phyloP scores from a whole-genome alignment of 768 basidiomycete genomes.

The Strobilomyces dryophilus region DNA sequence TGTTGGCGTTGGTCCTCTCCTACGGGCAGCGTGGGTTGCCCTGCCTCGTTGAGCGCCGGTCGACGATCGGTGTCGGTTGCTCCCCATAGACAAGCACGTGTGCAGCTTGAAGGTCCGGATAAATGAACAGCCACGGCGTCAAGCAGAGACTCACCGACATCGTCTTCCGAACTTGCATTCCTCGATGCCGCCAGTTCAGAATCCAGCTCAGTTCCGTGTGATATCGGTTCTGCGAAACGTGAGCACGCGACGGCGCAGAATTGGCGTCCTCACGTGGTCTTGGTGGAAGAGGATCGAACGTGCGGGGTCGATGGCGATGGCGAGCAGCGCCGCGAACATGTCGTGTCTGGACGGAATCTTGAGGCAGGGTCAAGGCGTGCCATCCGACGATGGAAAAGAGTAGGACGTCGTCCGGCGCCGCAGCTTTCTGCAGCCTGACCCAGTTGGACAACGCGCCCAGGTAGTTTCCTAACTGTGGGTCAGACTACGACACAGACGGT shows the following conservation, averaged over 20 bases:
- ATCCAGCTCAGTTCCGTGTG: too few species aligned
- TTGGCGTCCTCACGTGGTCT: too few species aligned
- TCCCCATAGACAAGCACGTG: slow-evolving; percentile 40
- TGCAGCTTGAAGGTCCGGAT: slow-evolving; percentile 91
- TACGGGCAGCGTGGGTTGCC: slow-evolving; percentile 90
- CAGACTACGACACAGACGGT: too few species aligned
- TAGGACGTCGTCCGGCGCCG: slow-evolving; percentile 55
- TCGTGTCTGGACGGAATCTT: slow-evolving; percentile 70
- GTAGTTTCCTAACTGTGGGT: slow-evolving; percentile 81
- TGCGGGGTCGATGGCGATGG: slow-evolving; percentile 79
- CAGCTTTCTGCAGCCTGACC: slow-evolving; percentile 71
- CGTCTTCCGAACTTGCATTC: slow-evolving; percentile 70
- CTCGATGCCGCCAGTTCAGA: slow-evolving; percentile 53
- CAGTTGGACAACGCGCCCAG: slow-evolving; percentile 88
- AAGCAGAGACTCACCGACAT: slow-evolving; percentile 76
- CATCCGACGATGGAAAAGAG: slow-evolving; percentile 90
- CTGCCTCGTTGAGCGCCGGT: slow-evolving; percentile 33
- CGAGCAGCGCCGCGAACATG: slow-evolving; percentile 79
- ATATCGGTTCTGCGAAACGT: too few species aligned
- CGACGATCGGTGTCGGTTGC: slow-evolving; percentile 12
- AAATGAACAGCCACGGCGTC: slow-evolving; percentile 86
- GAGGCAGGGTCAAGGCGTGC: slow-evolving; percentile 92
- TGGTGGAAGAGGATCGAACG: slow-evolving; percentile 59
- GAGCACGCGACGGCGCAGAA: too few species aligned
- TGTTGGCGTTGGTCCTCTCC: slow-evolving; percentile 97